These are phyloP conservation scores for Capsella bursapastoris DNA, from an alignment of 345 rosid genomes.

Conservation along the genomic window DNA sequence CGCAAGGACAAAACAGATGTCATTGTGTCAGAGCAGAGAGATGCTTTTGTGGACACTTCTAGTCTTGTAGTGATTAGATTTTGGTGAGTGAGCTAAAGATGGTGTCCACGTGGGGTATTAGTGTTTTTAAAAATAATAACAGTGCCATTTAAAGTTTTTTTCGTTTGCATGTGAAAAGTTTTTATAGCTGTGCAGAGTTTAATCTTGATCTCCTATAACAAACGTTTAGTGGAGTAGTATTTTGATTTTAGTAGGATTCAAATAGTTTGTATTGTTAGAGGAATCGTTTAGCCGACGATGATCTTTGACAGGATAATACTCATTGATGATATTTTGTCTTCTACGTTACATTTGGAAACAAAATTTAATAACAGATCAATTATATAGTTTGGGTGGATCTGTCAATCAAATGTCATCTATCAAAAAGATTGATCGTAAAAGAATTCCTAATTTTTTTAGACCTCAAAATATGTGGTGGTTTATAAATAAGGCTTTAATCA, in stretches of 20 bases:
- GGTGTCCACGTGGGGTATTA: slow-evolving; percentile 37
- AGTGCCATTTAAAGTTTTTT: slow-evolving; percentile 25
- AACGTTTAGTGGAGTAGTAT: background rate
- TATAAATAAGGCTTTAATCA: background rate
- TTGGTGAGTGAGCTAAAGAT: slow-evolving; percentile 30
- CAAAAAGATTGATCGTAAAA: too few species aligned
- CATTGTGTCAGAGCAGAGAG: slow-evolving; percentile 39
- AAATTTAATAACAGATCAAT: background rate
- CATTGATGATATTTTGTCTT: background rate
- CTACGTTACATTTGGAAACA: background rate
- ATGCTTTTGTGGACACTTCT: slow-evolving; percentile 39
- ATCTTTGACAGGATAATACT: background rate
- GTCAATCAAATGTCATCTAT: background rate
- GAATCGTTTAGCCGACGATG: background rate
- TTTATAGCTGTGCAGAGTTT: background rate
- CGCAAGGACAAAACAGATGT: slow-evolving; percentile 34
- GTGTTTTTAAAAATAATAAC: slow-evolving; percentile 2
- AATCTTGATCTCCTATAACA: background rate
- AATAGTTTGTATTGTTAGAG: background rate
- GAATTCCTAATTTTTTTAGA: too few species aligned
- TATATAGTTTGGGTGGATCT: background rate
- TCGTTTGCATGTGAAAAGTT: slow-evolving; percentile 14
- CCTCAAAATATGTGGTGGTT: background rate
- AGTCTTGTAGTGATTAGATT: slow-evolving; percentile 37
- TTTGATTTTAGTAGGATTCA: background rate